Conservation (phyloP, 805 yeast species). For the Maudiozyma serrabonitensis region DNA sequence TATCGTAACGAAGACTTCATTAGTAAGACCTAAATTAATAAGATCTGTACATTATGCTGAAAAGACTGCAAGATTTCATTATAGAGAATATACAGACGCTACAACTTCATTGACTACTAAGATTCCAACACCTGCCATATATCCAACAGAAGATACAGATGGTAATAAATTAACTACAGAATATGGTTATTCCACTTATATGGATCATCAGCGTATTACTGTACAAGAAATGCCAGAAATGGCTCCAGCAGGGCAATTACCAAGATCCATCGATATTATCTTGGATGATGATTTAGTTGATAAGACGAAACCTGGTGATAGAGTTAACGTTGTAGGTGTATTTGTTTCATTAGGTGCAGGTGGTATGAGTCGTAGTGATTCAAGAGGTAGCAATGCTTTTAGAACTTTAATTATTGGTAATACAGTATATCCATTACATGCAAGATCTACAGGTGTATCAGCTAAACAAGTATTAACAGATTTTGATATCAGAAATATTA, state of each 20-base stretch:
- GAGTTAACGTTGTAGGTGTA: conserved; percentile 89
- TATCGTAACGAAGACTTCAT: conserved; percentile 85
- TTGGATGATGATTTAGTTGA: conserved; percentile 94
- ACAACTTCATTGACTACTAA: conserved; percentile 61
- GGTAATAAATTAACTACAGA: conserved; percentile 85
- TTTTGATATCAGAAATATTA: conserved; percentile 77
- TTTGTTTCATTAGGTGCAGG: conserved; percentile 83
- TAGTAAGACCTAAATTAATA: conserved; percentile 85
- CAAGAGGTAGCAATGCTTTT: conserved; percentile 42
- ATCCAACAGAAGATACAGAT: conserved; percentile 87
- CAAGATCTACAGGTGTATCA: conserved; percentile 79
- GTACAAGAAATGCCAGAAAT: conserved; percentile 97
- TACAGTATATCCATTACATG: conserved; percentile 80
- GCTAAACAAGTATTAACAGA: conserved; percentile 62
- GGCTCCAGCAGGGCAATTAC: conserved; percentile 97
- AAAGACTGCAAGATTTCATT: conserved; percentile 70
- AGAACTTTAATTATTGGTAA: conserved; percentile 78
- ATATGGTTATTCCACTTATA: conserved; percentile 83
- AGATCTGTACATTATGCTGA: conserved; percentile 92
- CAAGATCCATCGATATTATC: conserved; percentile 85
- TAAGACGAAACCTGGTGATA: conserved; percentile 87
- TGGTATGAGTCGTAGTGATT: conserved; percentile 20
- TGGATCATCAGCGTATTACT: conserved; percentile 88
- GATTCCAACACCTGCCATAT: conserved; percentile 62
- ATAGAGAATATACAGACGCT: conserved; percentile 86